A percentile compares a stretch with the other conserved stretches of the same genome.
phyloP scores from a whole-genome alignment of 2,329 filamentous ascomycete species.

The Aspergillus tamarii region DNA sequence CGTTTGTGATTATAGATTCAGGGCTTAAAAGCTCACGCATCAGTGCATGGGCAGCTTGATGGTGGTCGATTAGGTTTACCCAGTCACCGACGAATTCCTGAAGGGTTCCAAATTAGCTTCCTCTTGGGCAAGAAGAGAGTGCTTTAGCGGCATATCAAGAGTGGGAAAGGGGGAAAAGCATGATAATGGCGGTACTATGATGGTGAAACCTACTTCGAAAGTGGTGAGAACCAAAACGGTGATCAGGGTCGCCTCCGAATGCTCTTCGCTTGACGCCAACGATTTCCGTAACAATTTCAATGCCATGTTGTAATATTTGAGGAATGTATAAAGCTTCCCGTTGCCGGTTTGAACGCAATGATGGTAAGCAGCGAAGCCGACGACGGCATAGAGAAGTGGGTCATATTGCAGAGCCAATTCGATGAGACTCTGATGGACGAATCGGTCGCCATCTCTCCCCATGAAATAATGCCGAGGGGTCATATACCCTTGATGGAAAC shows the following conservation, averaged over 20 bases:
- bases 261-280: conserved; percentile 70
- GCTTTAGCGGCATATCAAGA: background rate
- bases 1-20: conserved; percentile 70
- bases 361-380: conserved; percentile 88
- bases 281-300: conserved; percentile 74
- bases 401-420: conserved; percentile 76
- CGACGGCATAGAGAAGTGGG: conserved; percentile 80
- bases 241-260: conserved; percentile 74
- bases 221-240: conserved; percentile 91
- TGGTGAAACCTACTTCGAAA: conserved; percentile 71
- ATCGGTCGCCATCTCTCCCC: conserved; percentile 69
- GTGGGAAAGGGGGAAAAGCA: background rate
- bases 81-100: conserved; percentile 95
- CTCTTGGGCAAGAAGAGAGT: background rate
- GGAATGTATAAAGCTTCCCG: conserved; percentile 77
- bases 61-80: conserved; percentile 90
- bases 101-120: conserved; percentile 12
- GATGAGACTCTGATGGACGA: conserved; percentile 73
- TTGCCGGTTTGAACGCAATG: conserved; percentile 70
- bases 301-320: conserved; percentile 88
- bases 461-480: conserved; percentile 82
- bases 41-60: conserved; percentile 84
- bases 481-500: conserved; percentile 77
- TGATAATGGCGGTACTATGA: too few relatives aligned
- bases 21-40: conserved; percentile 78